Base-by-base conservation (phyloP, 2,329 filamentous ascomycete species). In the Didymella keratinophila region DNA sequence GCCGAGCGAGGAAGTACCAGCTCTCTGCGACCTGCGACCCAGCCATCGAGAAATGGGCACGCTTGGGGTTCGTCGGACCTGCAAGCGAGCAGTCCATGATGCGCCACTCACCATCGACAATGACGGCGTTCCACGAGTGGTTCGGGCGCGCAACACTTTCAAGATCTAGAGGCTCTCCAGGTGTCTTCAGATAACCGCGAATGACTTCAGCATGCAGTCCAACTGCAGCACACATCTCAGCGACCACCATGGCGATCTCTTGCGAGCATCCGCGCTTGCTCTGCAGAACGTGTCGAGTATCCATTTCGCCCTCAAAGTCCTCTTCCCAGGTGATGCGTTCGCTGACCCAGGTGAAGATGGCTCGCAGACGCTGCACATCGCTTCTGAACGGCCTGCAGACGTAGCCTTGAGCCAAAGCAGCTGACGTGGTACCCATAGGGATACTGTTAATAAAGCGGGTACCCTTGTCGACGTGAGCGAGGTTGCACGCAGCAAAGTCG, bases 301-400 rank as follows among this genome's bases (percentile, higher is more conserved):
- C 93, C 51, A 95, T 80, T 8, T 89, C 84, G n/a, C 89, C 90
- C 66, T 96, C 92, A 63, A 92, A 93, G 64, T 96, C 93, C 69
- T 97, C 94, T 73, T 99, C 95, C 95, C 95, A 99, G 30, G 86
- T 86, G 56, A 99, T 89, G 68, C 94, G 93, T 74, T 99, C 95
- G n/a, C 92, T 87, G 5, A 96, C 92, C 94, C 94, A 99, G 1
- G 91, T 97, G 71, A 98, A 99, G 62, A 99, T 98, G 16, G 95
- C 94, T 23, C 96, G 87, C 25, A 99, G 79, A 34, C 93, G 87
- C 76, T 99, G 95, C 0, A 97, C 92, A 69, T 98, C 94, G 76
- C 92, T 97, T 59, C 93, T 86, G 76, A 97, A 97, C 0, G 95
- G 96, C 27, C 95, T 87, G 72, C 96, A 99, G 11, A 99, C 88